Evolutionary conservation across 352 stramenopile genomes (phyloP), one percentile per base, ranked within the genome.

Genomic region (Pythium phragmiticola): DNA sequence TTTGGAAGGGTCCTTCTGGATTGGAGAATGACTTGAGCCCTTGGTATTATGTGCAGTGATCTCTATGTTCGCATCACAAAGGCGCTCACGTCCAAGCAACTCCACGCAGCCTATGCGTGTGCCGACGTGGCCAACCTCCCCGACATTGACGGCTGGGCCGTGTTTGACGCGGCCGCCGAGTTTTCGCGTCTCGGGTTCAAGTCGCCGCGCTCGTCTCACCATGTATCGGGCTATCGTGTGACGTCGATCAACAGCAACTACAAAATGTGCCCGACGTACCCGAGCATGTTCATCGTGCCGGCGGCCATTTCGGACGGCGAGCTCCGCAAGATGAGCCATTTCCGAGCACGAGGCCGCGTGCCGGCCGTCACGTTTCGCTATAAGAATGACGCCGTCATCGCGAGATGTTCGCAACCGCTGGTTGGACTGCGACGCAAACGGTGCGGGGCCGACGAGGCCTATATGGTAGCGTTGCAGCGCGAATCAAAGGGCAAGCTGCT

Each of bases 341-440:
- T 98, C 65, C 87, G 97, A 56, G 91, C 86, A 7, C 90, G 96
- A 65, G 92, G 94, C 46, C 89, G 97, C 26, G 82, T 99, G 2
- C 94, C 95, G 0, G 84, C 87, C 9, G 75, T 99, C 30, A 97
- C 92, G 3, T 99, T 97, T 74, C 80, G 87, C 4, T 86, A 94
- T 69, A 72, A 76, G 6, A 97, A 98, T 69, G 90, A 96, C 45
- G 89, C 92, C 1, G 74, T 94, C n/a, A 89, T 99, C 30, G 98
- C 89, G 41, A 78, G 97, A 30, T 97, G 86, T 53, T 80, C 95
- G 14, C 96, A 99, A 66, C 96, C 96, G 4, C 87, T 98, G 60
- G 90, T 99, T 2, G 97, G 97, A 7, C 69, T 99, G 7, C 81
- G 95, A 47, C 88, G 96, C 13, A 96, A 98, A 74, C 84, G 90